Base-by-base conservation (phyloP, 1,284 basidiomycete genomes). In the Ustilago esculenta region DNA sequence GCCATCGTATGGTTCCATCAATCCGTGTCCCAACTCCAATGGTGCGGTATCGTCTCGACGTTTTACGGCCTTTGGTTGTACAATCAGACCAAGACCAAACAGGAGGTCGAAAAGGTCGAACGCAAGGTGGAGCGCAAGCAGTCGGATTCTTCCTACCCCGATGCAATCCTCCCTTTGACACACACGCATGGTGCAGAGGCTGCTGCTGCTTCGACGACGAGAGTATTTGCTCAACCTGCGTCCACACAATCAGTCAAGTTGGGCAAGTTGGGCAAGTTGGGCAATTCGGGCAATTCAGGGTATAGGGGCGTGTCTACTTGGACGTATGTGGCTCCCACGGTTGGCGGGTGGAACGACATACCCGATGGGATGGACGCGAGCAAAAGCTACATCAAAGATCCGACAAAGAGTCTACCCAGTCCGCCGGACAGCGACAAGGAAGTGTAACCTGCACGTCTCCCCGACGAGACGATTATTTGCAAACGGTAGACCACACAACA, bases 1-100 rank as follows among this genome's bases (percentile, higher is more conserved):
- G 95, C 96, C 25, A 93, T 99, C 80, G 85, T 94, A 47, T 99
- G 95, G 95, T 98, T 98, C 84, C 89, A 87, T 55, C 95, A 98
- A 84, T 81, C 85, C 17, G 89, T 98, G 4, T 90, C 94, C 66
- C 86, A 87, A 5, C 79, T 97, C 10, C 96, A 98, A 83, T 73
- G 85, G 36, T 76, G 89, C 54, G 96, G 96, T 17, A 99, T 99
- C 79, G 84, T 85, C 21, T 84, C 97, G 83, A 97, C 96, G 0
- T 97, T 94, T 75, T 84, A 87, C 15, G 96, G 96, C 0, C 84
- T 99, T 35, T 98, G 48, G 39, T 89, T 98, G 89, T 99, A 99
- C 85, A 97, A 98, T 85, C 88, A 88, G 48, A 90, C 93, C 45
- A 98, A 97, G 84, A 77, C 64, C 43, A 69, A 65, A n/a, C 40